These are phyloP conservation scores for Trichoderma orchidacearum DNA, from an alignment of 495 filamentous ascomycete species.

Conservation along the genomic window DNA sequence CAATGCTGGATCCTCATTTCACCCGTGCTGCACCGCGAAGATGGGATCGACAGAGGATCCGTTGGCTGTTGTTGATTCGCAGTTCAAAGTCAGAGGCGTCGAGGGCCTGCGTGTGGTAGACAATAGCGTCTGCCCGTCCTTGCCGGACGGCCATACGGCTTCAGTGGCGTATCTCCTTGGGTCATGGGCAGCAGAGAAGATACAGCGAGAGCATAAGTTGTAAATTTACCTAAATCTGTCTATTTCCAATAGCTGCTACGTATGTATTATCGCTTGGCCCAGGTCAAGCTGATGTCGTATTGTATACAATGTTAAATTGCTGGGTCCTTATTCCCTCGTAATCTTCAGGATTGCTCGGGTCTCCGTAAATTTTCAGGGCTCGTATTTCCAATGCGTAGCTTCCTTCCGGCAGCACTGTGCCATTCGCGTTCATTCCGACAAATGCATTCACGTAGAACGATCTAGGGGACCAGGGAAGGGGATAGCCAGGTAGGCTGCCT, in stretches of 20 bases:
- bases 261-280: no score
- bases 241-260: no score
- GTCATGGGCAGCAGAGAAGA: no score
- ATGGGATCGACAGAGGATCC: slow-evolving; percentile 42
- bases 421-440: slow-evolving; percentile 8
- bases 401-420: slow-evolving; percentile 8
- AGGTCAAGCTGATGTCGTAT: not conserved
- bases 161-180: no score
- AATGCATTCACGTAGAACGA: slow-evolving; percentile 1
- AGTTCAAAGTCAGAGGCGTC: slow-evolving; percentile 43
- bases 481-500: slow-evolving; percentile 6
- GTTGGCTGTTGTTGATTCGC: slow-evolving; percentile 42
- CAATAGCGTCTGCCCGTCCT: no score
- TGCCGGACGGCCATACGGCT: no score
- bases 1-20: no score
- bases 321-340: slow-evolving; percentile 4
- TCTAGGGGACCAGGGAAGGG: slow-evolving; percentile 6
- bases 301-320: slow-evolving; percentile 8
- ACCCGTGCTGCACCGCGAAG: slow-evolving; percentile 42
- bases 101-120: slow-evolving; percentile 47
- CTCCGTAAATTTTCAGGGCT: slow-evolving; percentile 3
- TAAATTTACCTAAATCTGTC: no score
- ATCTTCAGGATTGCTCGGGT: not conserved
- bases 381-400: slow-evolving; percentile 8
- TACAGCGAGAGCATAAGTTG: no score